Percentiles rank a stretch among this genome's conserved stretches.
Conservation (phyloP, 1,139 yeast species). For the Arxiozyma telluris region DNA sequence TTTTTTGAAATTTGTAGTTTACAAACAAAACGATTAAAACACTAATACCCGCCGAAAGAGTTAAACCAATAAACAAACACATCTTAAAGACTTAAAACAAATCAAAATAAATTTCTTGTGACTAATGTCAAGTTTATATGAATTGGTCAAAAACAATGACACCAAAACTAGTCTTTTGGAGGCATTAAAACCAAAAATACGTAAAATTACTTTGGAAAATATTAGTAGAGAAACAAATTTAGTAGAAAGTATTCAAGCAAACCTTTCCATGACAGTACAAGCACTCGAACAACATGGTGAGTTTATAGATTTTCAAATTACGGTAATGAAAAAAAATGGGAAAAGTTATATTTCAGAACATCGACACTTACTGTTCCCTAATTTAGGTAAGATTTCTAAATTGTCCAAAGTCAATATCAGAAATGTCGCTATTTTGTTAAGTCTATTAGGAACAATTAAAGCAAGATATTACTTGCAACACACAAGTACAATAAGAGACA, state of each 20-base stretch:
- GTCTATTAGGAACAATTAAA: slow-evolving; percentile 12
- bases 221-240: background rate
- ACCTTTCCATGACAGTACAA: slow-evolving; percentile 2
- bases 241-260: background rate
- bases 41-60: background rate
- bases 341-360: background rate
- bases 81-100: too few species aligned
- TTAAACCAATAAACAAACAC: background rate
- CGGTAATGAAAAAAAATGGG: background rate
- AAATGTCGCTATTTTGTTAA: slow-evolving; percentile 14
- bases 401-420: background rate
- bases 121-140: slow-evolving; percentile 1
- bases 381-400: slow-evolving; percentile 1
- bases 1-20: too few species aligned
- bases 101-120: too few species aligned
- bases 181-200: slow-evolving; percentile 1
- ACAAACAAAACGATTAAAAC: too few species aligned
- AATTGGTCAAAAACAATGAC: background rate
- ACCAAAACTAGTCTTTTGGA: background rate
- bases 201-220: background rate
- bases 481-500: slow-evolving; percentile 27
- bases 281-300: slow-evolving; percentile 6
- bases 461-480: slow-evolving; percentile 6
- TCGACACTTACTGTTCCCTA: slow-evolving; percentile 3
- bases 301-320: slow-evolving; percentile 1